A percentile compares a stretch with the other conserved stretches of the same genome.
Conservation (phyloP, 371 early-diverging fungal species). For the Mucor sp. region DNA sequence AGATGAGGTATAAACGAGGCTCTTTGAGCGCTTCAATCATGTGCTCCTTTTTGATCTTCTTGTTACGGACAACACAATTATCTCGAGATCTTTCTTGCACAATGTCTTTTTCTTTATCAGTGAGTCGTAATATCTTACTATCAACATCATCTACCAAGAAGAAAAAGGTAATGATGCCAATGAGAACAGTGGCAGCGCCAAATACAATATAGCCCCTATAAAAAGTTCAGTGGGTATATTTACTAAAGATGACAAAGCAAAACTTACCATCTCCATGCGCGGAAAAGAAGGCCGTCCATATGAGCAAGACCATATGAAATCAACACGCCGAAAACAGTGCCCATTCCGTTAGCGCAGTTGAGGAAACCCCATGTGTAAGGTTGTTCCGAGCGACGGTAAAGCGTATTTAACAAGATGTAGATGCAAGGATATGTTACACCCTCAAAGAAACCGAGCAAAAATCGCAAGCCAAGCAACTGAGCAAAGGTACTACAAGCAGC, state of each 20-base stretch:
- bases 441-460: slow-evolving; percentile 41
- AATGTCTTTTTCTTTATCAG: slow-evolving; percentile 35
- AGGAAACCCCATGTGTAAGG: slow-evolving; percentile 25
- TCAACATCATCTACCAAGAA: slow-evolving; percentile 34
- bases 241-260: neutral
- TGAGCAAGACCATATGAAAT: slow-evolving; percentile 30
- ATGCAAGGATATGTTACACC: slow-evolving; percentile 36
- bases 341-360: slow-evolving; percentile 25
- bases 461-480: slow-evolving; percentile 26
- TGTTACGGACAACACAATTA: slow-evolving; percentile 34
- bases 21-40: slow-evolving; percentile 36
- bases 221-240: neutral
- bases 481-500: slow-evolving; percentile 28
- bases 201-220: slow-evolving; percentile 41
- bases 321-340: slow-evolving; percentile 28
- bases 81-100: slow-evolving; percentile 38
- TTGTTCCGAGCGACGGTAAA: slow-evolving; percentile 43
- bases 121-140: slow-evolving; percentile 23
- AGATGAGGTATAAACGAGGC: slow-evolving; percentile 31
- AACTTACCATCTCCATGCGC: slow-evolving; percentile 28
- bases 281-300: slow-evolving; percentile 18
- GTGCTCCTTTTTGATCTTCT: slow-evolving; percentile 26
- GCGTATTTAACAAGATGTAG: slow-evolving; percentile 25
- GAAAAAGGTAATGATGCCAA: slow-evolving; percentile 33
- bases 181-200: slow-evolving; percentile 32